Conservation (phyloP, 1,284 basidiomycete genomes). For the Chalciporus sp. region DNA sequence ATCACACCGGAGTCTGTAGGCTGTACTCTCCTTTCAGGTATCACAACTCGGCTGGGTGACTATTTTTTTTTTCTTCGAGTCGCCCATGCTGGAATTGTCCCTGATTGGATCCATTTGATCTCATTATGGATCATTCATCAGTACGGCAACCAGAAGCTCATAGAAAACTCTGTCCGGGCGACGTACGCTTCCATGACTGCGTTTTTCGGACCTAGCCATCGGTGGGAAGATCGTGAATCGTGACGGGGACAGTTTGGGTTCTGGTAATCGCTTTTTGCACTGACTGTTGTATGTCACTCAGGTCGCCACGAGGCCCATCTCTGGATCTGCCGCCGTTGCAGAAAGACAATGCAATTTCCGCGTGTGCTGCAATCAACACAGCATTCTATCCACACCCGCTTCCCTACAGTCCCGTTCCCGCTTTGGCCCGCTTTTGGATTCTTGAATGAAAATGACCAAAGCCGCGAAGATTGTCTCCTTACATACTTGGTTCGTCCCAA, state of each 20-base stretch:
- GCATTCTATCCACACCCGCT: constrained; percentile 12
- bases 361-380: constrained; percentile 37
- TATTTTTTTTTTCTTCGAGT: not conserved
- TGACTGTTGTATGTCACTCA: constrained; percentile 16
- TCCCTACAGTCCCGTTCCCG: constrained; percentile 20
- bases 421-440: constrained; percentile 6
- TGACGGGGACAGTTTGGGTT: constrained; percentile 9
- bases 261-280: constrained; percentile 11
- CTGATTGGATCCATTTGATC: constrained; percentile 3
- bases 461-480: constrained; percentile 34
- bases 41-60: not conserved
- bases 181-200: not conserved
- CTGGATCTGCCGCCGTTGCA: constrained; percentile 31
- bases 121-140: constrained; percentile 1
- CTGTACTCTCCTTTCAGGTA: not conserved
- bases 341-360: constrained; percentile 42
- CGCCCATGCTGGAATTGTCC: not conserved
- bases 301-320: constrained; percentile 46
- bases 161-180: not conserved
- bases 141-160: constrained; percentile 3
- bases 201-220: constrained; percentile 12
- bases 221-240: constrained; percentile 19
- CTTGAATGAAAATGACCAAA: constrained; percentile 10
- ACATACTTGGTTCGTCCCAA: constrained; percentile 23
- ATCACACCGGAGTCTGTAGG: not conserved